Base-by-base conservation (phyloP, 257 asterid genomes). In the Scutellaria barbata region DNA sequence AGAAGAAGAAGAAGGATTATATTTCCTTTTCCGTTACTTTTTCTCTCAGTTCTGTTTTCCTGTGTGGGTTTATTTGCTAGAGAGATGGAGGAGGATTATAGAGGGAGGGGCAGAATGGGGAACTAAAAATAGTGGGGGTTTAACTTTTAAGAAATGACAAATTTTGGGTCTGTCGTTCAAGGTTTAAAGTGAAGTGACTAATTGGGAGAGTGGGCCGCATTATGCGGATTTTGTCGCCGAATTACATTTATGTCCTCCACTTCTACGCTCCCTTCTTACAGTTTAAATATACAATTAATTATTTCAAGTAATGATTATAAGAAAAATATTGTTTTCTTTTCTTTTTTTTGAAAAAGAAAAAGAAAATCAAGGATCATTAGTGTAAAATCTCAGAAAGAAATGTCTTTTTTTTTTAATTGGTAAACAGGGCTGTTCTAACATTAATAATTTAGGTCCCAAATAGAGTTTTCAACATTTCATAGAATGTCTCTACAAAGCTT, bases 101-200 rank as follows among this genome's bases (percentile, higher is more conserved):
- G 74, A 33, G 20, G 80, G 77, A 68, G 72, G 68, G 81, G 74
- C 48, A 77, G 6, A 66, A 72, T 66, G 54, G 79, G 60, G 71
- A 66, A 18, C 2, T 5, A 25, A 39, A 14, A 3, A 30, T 30
- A 25, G 12, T 45, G 59, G 71, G 71, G 66, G 75, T 40, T 71
- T 42, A 1, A 1, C 35, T 30, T 30, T 30, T 30, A 1, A 13
- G 63, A 74, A 64, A 76, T 66, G 74, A 75, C 83, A 61, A 55
- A 46, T 5, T 61, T 67, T 10, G 76, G 76, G 68, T 71, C 62
- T 62, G 66, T 66, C 25, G 48, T 71, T 43, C 33, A 42, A 43
- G 51, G 40, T 13, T 59, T 37, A 18, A 41, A 45, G 72, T 60
- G 52, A 71, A 12, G 69, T 13, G 57, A n/a, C 9, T 3, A 56